Evolutionary conservation across 139 green algal genomes (phyloP).

Genomic region (Ettlia oleoabundans): DNA sequence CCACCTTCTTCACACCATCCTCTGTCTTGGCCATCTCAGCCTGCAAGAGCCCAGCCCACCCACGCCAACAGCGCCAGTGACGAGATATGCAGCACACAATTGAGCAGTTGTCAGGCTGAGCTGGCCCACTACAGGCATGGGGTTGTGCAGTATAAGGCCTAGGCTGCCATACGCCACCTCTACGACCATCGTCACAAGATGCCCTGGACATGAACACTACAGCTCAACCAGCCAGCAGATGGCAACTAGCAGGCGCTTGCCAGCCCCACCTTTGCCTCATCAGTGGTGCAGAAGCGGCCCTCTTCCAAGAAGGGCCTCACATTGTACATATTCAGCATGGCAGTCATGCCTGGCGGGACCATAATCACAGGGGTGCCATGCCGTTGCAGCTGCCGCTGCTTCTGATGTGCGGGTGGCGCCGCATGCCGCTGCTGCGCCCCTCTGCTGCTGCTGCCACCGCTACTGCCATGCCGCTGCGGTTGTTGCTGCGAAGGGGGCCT

Average conservation of each 20-base stretch:
- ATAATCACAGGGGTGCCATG: slow-evolving; percentile 63
- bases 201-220: no score
- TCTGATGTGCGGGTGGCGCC: background rate
- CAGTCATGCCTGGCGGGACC: slow-evolving; percentile 60
- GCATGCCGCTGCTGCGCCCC: background rate
- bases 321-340: slow-evolving; percentile 78
- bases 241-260: background rate
- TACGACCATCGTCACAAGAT: no score
- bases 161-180: background rate
- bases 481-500: background rate
- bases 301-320: slow-evolving; percentile 58
- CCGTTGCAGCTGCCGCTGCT: background rate
- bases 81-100: no score
- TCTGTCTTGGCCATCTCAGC: background rate
- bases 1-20: background rate
- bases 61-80: no score
- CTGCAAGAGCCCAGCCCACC: no score
- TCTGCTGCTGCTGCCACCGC: no score
- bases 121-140: no score
- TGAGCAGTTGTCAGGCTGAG: no score
- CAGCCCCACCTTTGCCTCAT: slow-evolving; percentile 38
- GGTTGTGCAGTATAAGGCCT: background rate
- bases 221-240: background rate
- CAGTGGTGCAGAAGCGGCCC: slow-evolving; percentile 47
- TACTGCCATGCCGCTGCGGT: background rate